These are phyloP conservation scores for Leishmania major DNA, from an alignment of 208 protist species.

Conservation along the genomic window DNA sequence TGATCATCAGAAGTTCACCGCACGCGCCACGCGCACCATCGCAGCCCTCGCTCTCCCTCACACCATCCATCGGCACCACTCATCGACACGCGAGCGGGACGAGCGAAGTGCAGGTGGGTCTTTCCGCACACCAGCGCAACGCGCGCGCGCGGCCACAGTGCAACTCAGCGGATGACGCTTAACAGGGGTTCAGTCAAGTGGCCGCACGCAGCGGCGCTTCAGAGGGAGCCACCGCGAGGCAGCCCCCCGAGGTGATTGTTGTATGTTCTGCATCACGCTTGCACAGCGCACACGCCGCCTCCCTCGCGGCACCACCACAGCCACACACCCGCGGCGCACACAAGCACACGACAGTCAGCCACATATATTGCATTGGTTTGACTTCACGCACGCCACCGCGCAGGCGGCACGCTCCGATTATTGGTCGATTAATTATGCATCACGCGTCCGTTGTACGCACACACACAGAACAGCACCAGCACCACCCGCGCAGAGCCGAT, in stretches of 20 bases:
- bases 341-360: conserved; percentile 1
- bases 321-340: background rate
- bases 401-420: conserved; percentile 11
- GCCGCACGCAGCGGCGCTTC: conserved; percentile 20
- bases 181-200: conserved; percentile 35
- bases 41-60: conserved; percentile 21
- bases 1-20: conserved; percentile 38
- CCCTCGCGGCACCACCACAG: background rate
- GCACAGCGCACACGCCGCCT: conserved; percentile 13
- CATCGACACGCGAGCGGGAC: conserved; percentile 35
- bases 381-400: conserved; percentile 13
- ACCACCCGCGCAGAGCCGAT: background rate
- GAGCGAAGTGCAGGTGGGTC: conserved; percentile 52
- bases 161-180: conserved; percentile 49
- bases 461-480: background rate
- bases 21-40: background rate
- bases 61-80: conserved; percentile 39
- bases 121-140: conserved; percentile 15
- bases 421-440: conserved; percentile 20
- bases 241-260: conserved; percentile 31
- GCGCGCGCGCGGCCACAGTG: background rate
- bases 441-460: conserved; percentile 5
- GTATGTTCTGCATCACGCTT: conserved; percentile 40
- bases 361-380: conserved; percentile 19
- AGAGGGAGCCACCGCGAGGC: conserved; percentile 25